A percentile compares a stretch with the other conserved stretches of the same genome.
Evolutionary conservation across 1,284 basidiomycete species (phyloP).

Genomic region (Cystobasidiaceae sp.): DNA sequence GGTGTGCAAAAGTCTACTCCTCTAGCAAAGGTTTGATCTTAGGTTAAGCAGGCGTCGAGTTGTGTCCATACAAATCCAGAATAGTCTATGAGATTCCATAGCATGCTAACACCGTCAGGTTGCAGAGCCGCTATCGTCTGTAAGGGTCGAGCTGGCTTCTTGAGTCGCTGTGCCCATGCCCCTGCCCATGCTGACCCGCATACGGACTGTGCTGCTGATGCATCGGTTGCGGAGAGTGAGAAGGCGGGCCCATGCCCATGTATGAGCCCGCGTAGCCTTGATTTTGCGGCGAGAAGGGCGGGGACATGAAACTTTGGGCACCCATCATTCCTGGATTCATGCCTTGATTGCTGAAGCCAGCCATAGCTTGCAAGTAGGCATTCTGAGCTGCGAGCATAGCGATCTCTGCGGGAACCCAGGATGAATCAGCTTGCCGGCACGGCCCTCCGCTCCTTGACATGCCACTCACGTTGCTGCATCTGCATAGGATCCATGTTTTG

Average conservation of each 20-base stretch:
- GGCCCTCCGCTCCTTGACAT: slow-evolving; percentile 7
- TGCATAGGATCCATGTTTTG: background rate
- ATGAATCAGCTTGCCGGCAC: too few species aligned
- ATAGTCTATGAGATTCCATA: too few species aligned
- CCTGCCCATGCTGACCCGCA: background rate
- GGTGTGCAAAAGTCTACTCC: too few species aligned
- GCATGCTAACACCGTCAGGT: too few species aligned
- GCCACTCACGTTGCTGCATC: slow-evolving; percentile 19
- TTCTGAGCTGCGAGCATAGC: slow-evolving; percentile 37
- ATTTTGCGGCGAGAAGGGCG: slow-evolving; percentile 2
- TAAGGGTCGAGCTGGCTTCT: too few species aligned
- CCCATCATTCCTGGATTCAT: slow-evolving; percentile 15
- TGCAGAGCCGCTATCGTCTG: too few species aligned
- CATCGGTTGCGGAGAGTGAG: slow-evolving; percentile 11
- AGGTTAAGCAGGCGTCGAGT: too few species aligned
- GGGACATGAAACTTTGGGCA: slow-evolving; percentile 8
- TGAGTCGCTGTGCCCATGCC: too few species aligned
- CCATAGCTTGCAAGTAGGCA: slow-evolving; percentile 39
- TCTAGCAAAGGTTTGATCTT: too few species aligned
- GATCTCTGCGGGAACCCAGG: slow-evolving; percentile 7
- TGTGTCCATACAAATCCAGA: too few species aligned
- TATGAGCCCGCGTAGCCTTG: slow-evolving; percentile 14
- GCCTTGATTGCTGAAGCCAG: slow-evolving; percentile 33
- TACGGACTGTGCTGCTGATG: background rate
- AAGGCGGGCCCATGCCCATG: slow-evolving; percentile 23